Base-by-base conservation (phyloP, 257 asterid species). In the Nicotiana noctiflora region DNA sequence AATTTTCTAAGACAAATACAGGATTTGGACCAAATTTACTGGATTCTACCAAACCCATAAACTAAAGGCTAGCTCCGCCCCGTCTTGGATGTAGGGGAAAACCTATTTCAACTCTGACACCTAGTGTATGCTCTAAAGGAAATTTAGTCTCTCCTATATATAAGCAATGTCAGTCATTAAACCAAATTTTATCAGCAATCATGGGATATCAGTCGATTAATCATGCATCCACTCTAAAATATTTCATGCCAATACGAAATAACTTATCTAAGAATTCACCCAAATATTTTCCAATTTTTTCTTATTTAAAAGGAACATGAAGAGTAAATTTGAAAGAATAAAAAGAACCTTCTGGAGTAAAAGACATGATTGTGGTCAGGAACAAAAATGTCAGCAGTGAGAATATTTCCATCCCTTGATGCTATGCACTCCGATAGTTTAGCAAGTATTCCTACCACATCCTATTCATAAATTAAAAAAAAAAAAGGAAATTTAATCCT, bases 391-490 rank as follows among this genome's bases (percentile, higher is more conserved):
- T 93, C 99, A 81, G 98, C 98, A 81, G 18, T 88, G 37, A 93
- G 97, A 84, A 95, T 95, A 89, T 93, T 93, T 44, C 98, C 99
- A 53, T 96, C 97, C 75, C 88, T 89, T 82, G 97, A 91, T 83
- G 99, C 97, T 82, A 95, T 92, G 85, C 99, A 95, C 49, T 95
- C 97, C 17, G 98, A 95, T 77, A 95, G 76, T 81, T 89, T 95
- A 46, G 97, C 92, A 61, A 95, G 97, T 75, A 95, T 92, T 86
- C 99, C 98, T 67, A 95, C 92, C 82, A 67, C 98, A 87, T 95
- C 99, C 99, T 95, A 59, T 75, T 32, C 80, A 67, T 56, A 75
- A 79, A 21, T 13, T 31, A 4, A 25, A 32, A 19, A 77, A 19
- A 77, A 18, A 34, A 21, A 3, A 25, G 3, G 15, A 9, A 60